Evolutionary conservation across 768 basidiomycete genomes (phyloP).

Genomic region (Tephrocybe sp.): DNA sequence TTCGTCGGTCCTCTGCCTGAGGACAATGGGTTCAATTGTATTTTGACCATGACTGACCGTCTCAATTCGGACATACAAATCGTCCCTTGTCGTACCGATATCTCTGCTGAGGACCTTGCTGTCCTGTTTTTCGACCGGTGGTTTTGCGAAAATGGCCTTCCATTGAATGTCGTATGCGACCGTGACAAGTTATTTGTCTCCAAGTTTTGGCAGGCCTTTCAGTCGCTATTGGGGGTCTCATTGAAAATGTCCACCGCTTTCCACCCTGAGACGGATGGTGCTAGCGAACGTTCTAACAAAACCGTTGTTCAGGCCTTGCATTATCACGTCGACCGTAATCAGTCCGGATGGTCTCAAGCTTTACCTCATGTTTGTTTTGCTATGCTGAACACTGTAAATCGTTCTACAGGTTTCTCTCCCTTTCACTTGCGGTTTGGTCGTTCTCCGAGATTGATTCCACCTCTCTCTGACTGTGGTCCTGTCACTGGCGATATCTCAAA

Average conservation of each 20-base stretch:
- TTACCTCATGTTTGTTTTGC: slow-evolving; percentile 29
- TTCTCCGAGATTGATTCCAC: too few species aligned
- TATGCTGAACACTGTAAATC: too few species aligned
- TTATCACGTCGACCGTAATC: slow-evolving; percentile 27
- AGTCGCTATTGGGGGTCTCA: slow-evolving; percentile 23
- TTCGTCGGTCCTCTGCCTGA: slow-evolving; percentile 30
- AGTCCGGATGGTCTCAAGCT: slow-evolving; percentile 28
- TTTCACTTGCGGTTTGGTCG: too few species aligned
- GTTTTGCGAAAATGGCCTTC: slow-evolving; percentile 33
- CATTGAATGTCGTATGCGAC: slow-evolving; percentile 24
- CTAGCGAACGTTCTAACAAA: slow-evolving; percentile 32
- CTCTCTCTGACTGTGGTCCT: too few species aligned
- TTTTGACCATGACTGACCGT: slow-evolving; percentile 25
- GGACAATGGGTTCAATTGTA: slow-evolving; percentile 25
- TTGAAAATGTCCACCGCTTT: slow-evolving; percentile 32
- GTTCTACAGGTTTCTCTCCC: too few species aligned
- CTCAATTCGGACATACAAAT: slow-evolving; percentile 25
- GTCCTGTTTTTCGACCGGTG: slow-evolving; percentile 30
- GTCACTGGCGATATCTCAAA: too few species aligned
- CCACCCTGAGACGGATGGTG: too few species aligned
- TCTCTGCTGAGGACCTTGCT: too few species aligned
- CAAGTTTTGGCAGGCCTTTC: slow-evolving; percentile 30
- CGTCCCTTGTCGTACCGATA: slow-evolving; percentile 17
- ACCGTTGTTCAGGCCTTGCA: slow-evolving; percentile 29
- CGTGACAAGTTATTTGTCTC: too few species aligned